phyloP scores from a whole-genome alignment of 2,329 filamentous ascomycete species.

The Scleromitrula shiraiana region DNA sequence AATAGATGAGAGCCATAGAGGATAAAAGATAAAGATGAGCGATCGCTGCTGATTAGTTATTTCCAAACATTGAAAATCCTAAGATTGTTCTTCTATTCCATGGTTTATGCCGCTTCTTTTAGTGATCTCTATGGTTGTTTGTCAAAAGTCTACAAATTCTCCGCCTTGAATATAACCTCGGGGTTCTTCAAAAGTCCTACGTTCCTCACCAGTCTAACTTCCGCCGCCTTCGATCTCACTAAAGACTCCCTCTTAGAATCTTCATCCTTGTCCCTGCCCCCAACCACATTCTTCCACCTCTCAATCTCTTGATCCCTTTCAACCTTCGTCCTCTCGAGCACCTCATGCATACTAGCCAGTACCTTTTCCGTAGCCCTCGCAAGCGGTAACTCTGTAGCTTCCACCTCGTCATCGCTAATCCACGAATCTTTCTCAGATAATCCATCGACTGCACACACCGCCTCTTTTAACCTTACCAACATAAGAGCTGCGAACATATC shows the following conservation, averaged over 20 bases:
- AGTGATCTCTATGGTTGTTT: not conserved
- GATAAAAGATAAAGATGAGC: not conserved
- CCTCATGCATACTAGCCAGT: slow-evolving; percentile 83
- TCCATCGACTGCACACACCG: slow-evolving; percentile 43
- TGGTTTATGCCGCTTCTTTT: not conserved
- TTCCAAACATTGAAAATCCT: not conserved
- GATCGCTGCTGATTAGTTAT: not conserved
- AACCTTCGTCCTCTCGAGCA: slow-evolving; percentile 60
- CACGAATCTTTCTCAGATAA: slow-evolving; percentile 56
- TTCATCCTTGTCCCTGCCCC: slow-evolving; percentile 32
- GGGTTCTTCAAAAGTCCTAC: slow-evolving; percentile 60
- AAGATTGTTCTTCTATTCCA: not conserved
- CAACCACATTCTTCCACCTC: slow-evolving; percentile 38
- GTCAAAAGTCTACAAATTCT: slow-evolving; percentile 31
- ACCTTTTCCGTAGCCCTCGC: slow-evolving; percentile 80
- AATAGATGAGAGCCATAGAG: not conserved
- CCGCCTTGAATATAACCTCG: slow-evolving; percentile 52
- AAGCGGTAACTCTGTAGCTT: slow-evolving; percentile 65
- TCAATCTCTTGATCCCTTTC: slow-evolving; percentile 60
- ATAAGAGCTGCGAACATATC: slow-evolving; percentile 97
- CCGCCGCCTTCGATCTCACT: slow-evolving; percentile 72
- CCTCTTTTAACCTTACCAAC: slow-evolving; percentile 80
- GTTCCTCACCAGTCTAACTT: slow-evolving; percentile 77
- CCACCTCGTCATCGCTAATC: slow-evolving; percentile 67
- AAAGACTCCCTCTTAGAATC: slow-evolving; percentile 46